Evolutionary conservation across 148 eudicot genomes (phyloP), one percentile per base, ranked within the genome.

Genomic region (Limonium bicolor): DNA sequence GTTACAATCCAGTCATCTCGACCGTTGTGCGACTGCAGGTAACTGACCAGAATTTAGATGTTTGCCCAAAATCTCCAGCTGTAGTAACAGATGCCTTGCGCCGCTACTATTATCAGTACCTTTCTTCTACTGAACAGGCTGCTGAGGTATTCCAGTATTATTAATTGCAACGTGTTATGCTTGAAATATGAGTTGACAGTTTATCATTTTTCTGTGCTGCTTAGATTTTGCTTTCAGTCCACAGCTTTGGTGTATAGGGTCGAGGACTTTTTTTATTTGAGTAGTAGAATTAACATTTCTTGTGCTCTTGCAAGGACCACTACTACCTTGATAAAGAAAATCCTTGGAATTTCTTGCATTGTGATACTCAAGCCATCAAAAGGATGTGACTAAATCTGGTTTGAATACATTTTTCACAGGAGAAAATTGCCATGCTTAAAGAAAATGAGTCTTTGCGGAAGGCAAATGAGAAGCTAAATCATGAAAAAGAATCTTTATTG

Each of bases 81-180:
- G 77, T 75, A 51, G 84, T 83, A 41, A 63, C 86, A 18, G 97
- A 88, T 77, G 92, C 97, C 14, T 55, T 88, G 67, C 84, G 97
- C 38, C 94, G 72, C 56, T 83, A 83, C 54, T 88, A 88, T 64
- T 88, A 88, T 55, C 81, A 88, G 58, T 80, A 76, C 70, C 83
- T 88, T 53, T 83, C 86, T 33, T 88, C 96, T 16, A 80, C 86
- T 13, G 69, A 76, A 57, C 83, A 83, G 72, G 94, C 83, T 46
- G 92, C 94, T 48, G 92, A 80, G 96, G 96, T 83, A 69, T 18
- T 53, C 60, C 29, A 66, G 46, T 61, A 23, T 49, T 46, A 4
- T 20, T 33, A n/a, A n/a, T n/a, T n/a, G n/a, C n/a, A n/a, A n/a
- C n/a, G 46, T n/a, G n/a, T n/a, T n/a, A n/a, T n/a, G n/a, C n/a